Base-by-base conservation (phyloP, 129 eudicot species). In the Solidago caesia region DNA sequence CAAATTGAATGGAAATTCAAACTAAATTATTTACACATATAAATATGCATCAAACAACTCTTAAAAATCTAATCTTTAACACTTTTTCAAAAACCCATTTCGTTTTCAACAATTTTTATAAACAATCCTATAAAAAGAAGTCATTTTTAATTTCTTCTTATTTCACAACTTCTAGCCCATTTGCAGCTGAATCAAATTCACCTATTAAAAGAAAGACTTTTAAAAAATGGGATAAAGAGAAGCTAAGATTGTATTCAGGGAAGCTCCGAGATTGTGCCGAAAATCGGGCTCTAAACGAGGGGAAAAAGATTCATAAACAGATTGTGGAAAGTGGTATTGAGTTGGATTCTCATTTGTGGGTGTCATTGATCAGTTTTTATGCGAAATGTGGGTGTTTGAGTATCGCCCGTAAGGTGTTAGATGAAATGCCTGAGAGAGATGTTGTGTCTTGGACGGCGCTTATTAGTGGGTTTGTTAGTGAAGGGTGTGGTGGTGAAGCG, bases 381-480 rank as follows among this genome's bases (percentile, higher is more conserved):
- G 86, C 77, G 0, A 82, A 82, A 66, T 78, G 83, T 82, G 80
- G 83, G 77, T 78, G 80, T 47, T 69, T 82, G 65, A 72, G 52
- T 69, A 27, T 39, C 10, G 86, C 86, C 0, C 77, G 77, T 67
- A 67, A 74, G 66, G 75, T 74, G 80, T 82, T 82, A 21, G 83
- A 55, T 69, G 86, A 82, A 62, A 82, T 82, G 83, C 86, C 86
- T 0, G 70, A 78, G 5, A 69, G 64, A 74, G 86, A 82, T 47
- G 83, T 82, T 9, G 83, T 82, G 70, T 74, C 86, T n/a, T 82
- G 80, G 73, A 82, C 86, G 10, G 77, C 80, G 46, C 86, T 82
- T 55, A 73, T 78, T 64, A 65, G 82, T 39, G 86, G 86, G 25
- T 78, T 67, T 55, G 69, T 78, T 21, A 60, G 70, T 14, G 80